A percentile compares a stretch with the other conserved stretches of the same genome.
Evolutionary conservation across 352 stramenopile genomes (phyloP).

Genomic region (Globisporangium sylvaticum): DNA sequence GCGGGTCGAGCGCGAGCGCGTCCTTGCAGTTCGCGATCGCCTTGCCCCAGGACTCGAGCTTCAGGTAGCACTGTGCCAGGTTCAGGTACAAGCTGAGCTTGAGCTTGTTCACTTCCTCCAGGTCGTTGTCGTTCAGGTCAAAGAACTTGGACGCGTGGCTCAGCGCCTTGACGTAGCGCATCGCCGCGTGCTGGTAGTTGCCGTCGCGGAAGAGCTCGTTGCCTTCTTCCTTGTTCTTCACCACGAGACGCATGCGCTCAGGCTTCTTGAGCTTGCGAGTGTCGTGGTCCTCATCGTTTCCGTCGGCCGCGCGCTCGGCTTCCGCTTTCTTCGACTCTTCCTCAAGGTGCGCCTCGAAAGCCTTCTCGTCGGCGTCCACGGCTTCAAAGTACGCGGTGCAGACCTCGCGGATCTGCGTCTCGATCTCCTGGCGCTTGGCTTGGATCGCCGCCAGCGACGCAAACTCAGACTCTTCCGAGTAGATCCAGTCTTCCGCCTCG

Average conservation of each 20-base stretch:
- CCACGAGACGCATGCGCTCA: constrained; percentile 91
- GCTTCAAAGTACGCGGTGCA: constrained; percentile 72
- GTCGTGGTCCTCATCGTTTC: constrained; percentile 89
- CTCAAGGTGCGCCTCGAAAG: constrained; percentile 72
- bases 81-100: constrained; percentile 92
- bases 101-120: constrained; percentile 84
- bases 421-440: constrained; percentile 52
- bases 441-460: constrained; percentile 56
- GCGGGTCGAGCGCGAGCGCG: constrained; percentile 64
- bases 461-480: constrained; percentile 82
- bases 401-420: constrained; percentile 40
- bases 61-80: constrained; percentile 91
- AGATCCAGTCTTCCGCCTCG: constrained; percentile 89
- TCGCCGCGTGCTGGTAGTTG: constrained; percentile 85
- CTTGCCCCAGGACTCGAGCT: constrained; percentile 89
- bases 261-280: constrained; percentile 91
- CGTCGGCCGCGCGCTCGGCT: constrained; percentile 62
- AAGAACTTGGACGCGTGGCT: constrained; percentile 92
- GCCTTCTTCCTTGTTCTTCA: constrained; percentile 95
- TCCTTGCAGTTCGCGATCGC: constrained; percentile 85
- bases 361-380: constrained; percentile 54
- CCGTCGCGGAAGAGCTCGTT: constrained; percentile 92
- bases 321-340: constrained; percentile 70
- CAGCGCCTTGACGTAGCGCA: constrained; percentile 90
- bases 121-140: constrained; percentile 77